Conservation (phyloP, 306 rosid species). For the Acacia crassicarpa region DNA sequence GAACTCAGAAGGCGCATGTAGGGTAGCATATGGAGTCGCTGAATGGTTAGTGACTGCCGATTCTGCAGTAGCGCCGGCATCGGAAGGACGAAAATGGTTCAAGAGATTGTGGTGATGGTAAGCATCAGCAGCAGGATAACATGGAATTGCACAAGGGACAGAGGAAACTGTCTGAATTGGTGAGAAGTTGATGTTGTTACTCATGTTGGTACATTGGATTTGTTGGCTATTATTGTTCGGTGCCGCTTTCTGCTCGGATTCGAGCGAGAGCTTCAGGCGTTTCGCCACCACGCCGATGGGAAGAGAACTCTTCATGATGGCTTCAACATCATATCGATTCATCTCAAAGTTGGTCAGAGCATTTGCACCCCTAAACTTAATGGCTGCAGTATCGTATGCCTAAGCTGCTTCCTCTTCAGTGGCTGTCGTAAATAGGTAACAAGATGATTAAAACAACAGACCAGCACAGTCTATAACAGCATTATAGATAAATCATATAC, state of each 20-base stretch:
- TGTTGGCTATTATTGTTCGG: slow-evolving; percentile 30
- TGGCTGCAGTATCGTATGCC: slow-evolving; percentile 90
- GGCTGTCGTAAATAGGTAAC: slow-evolving; percentile 40
- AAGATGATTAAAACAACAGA: neutral
- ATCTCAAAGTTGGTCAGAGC: slow-evolving; percentile 87
- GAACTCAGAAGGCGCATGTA: slow-evolving; percentile 57
- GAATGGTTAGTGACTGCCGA: slow-evolving; percentile 20
- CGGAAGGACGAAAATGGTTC: slow-evolving; percentile 50
- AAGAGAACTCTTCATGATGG: slow-evolving; percentile 58
- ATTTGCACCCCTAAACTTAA: slow-evolving; percentile 73
- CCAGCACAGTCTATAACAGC: neutral
- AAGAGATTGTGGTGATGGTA: slow-evolving; percentile 51
- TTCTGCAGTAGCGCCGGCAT: slow-evolving; percentile 17
- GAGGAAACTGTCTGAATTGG: slow-evolving; percentile 46
- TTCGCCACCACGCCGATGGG: slow-evolving; percentile 77
- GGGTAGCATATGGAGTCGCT: slow-evolving; percentile 21
- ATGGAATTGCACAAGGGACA: slow-evolving; percentile 57
- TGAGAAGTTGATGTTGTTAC: slow-evolving; percentile 58
- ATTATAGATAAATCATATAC: neutral
- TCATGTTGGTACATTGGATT: slow-evolving; percentile 28
- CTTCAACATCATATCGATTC: slow-evolving; percentile 67
- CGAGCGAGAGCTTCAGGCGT: slow-evolving; percentile 67
- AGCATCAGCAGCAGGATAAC: slow-evolving; percentile 39
- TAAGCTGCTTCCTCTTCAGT: slow-evolving; percentile 97
- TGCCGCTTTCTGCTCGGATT: slow-evolving; percentile 50